Base-by-base conservation (phyloP, 768 basidiomycete species). In the Russula abietina region DNA sequence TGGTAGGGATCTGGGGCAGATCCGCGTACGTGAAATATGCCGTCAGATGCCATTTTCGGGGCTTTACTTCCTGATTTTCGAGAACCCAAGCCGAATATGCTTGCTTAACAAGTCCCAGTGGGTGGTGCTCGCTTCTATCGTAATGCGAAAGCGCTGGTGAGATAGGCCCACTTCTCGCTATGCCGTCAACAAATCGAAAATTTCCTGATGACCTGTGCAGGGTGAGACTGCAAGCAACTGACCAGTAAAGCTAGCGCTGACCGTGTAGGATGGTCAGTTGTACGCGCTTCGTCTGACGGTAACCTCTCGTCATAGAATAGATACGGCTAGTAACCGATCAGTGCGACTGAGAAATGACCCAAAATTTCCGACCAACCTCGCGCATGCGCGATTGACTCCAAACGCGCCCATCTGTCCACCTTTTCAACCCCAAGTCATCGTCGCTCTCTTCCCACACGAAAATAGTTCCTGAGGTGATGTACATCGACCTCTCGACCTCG, bases 401-500 rank as follows among this genome's bases (percentile, higher is more conserved):
- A 48, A 85, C 77, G 38, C 84, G 81, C 26, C 85, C 85, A 74
- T 88, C 86, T 54, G 86, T 88, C 85, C 85, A 87, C 65, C 86
- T 75, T 69, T 84, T 85, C 55, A 87, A 73, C 12, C 85, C 85
- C 55, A 78, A 78, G 54, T 86, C 85, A 64, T 86, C 83, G 54
- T 86, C 84, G 65, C 80, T 80, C 72, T 88, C 85, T 68, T 84
- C 80, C 86, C 86, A 88, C 50, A 87, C 83, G 69, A 87, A 88
- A 32, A 87, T 77, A 4, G 84, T 80, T 4, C 86, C 86, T 8
- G 84, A 81, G 53, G 75, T 77, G 60, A 88, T 82, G 67, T 78
- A 79, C 55, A 71, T 79, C 7, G 77, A 74, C 58, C 85, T 73
- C 69, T 88, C 84, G 55, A 78, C 75, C 65, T 87, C 85, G 71